Conservation (phyloP, 768 basidiomycete genomes). For the Boletus sensibilis region DNA sequence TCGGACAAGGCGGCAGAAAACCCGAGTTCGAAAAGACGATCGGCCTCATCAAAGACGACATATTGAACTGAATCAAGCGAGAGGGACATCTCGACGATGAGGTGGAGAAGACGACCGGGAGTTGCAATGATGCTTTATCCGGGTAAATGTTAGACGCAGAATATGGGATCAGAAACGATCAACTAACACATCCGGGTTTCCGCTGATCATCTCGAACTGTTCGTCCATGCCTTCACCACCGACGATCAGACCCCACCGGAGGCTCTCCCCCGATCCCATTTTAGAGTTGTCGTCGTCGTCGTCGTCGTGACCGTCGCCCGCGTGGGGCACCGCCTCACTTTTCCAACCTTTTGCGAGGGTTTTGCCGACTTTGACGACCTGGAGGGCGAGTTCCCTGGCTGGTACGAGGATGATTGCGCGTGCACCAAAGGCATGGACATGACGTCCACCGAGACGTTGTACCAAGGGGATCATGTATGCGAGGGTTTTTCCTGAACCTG, state of each 20-base stretch:
- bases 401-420: constrained; percentile 89
- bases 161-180: background rate
- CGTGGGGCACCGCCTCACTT: constrained; percentile 58
- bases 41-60: constrained; percentile 96
- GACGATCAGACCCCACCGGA: constrained; percentile 93
- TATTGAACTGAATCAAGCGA: constrained; percentile 86
- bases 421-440: constrained; percentile 77
- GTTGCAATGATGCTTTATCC: constrained; percentile 86
- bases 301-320: constrained; percentile 61
- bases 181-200: constrained; percentile 92
- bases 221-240: constrained; percentile 95
- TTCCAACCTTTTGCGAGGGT: constrained; percentile 86
- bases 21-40: constrained; percentile 97
- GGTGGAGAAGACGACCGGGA: constrained; percentile 94
- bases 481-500: constrained; percentile 96
- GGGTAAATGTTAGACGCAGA: constrained; percentile 13
- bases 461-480: constrained; percentile 94
- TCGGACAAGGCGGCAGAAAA: constrained; percentile 91
- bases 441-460: constrained; percentile 79
- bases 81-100: constrained; percentile 94
- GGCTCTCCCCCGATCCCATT: constrained; percentile 46
- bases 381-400: constrained; percentile 90
- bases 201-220: constrained; percentile 93
- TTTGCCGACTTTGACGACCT: constrained; percentile 93
- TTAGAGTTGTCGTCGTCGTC: constrained; percentile 51